Evolutionary conservation across 495 filamentous ascomycete genomes (phyloP), one percentile per base, ranked within the genome.

Genomic region (Penicillium waksmanii): DNA sequence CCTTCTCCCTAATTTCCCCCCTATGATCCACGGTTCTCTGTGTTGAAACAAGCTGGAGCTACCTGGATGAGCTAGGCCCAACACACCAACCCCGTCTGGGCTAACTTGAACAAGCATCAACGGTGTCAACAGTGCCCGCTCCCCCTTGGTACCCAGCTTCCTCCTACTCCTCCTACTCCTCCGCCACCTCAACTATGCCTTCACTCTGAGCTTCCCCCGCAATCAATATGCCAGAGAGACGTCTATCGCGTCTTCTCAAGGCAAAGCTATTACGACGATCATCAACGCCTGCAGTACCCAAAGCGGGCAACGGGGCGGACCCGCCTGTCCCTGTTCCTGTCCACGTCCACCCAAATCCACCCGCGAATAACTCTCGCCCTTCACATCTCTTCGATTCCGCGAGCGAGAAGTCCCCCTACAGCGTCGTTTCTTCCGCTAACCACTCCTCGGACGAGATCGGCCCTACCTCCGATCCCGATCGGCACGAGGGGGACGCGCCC

Each of bases 211-310:
- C 12, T 33, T 31, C 35, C 50, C 17, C 34, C 55, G 63, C 63
- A 55, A 42, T 46, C 65, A 72, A 55, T 18, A 77, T 77, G 75
- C 64, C 69, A 27, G 73, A 78, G 60, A 61, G 57, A 57, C 60
- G 69, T 33, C 63, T 73, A 31, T 72, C 73, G 56, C 68, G 68
- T 64, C 72, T 73, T 56, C 60, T 77, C 54, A 76, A 75, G 63
- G 62, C 70, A 17, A 77, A 72, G 60, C 67, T 77, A 55, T 65
- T 75, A 44, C 73, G 71, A 53, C 74, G 73, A 75, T 75, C 74
- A 63, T 73, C 76, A 43, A 65, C 66, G 31, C 65, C 71, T 21
- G 55, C 57, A 31, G 66, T 59, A 56, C 66, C 72, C 42, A 68
- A 70, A 70, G 55, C 62, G 64, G 68, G 51, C 63, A 56, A 66